A percentile compares a stretch with the other conserved stretches of the same genome.
Evolutionary conservation across 148 eudicot genomes (phyloP).

Genomic region (Hydrangea macrophylla): DNA sequence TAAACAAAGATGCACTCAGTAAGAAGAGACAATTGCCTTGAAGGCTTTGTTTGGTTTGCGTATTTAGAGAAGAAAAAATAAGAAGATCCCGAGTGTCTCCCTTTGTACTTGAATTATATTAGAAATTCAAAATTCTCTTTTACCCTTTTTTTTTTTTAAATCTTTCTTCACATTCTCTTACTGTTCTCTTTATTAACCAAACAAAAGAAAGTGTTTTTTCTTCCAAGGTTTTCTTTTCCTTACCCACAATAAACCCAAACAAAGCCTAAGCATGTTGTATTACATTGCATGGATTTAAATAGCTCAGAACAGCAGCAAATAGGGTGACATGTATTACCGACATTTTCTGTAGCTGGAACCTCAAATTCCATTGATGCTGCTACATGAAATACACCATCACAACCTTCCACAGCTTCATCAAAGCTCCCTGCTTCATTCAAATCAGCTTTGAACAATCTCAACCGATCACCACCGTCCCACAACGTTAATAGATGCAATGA

Average conservation of each 20-base stretch:
- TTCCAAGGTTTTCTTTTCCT: too few species aligned
- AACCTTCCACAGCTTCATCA: conserved; percentile 64
- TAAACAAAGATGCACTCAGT: too few species aligned
- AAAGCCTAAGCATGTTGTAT: too few species aligned
- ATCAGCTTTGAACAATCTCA: conserved; percentile 62
- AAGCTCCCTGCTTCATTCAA: conserved; percentile 77
- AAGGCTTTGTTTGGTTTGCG: neutral
- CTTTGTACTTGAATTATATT: too few species aligned
- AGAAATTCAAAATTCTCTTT: too few species aligned
- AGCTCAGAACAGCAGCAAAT: neutral
- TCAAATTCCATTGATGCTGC: conserved; percentile 76
- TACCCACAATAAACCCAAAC: too few species aligned
- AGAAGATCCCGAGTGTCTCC: too few species aligned
- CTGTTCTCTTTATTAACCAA: too few species aligned
- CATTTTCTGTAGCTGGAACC: conserved; percentile 30
- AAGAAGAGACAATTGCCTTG: neutral
- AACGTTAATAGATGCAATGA: conserved; percentile 36
- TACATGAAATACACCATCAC: conserved; percentile 77
- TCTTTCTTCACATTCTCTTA: too few species aligned
- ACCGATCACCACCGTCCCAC: conserved; percentile 43
- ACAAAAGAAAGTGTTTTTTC: too few species aligned
- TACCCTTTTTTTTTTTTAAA: too few species aligned
- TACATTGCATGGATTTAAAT: too few species aligned
- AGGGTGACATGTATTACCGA: conserved; percentile 37
- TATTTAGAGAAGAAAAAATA: neutral